Evolutionary conservation across 1,284 basidiomycete species (phyloP).

Genomic region (Fomitiporia mediterranea): DNA sequence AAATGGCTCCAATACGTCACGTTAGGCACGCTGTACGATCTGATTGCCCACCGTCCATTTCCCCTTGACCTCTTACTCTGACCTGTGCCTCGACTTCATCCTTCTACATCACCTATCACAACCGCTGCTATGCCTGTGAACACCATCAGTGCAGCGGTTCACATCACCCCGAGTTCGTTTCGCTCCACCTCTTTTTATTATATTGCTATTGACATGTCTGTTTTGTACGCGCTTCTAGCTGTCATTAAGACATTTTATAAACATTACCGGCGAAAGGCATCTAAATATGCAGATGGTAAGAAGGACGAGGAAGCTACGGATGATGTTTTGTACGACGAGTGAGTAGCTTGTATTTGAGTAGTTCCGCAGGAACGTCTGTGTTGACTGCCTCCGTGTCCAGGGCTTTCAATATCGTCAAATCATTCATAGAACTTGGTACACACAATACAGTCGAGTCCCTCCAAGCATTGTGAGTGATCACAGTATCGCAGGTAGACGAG

Average conservation of each 20-base stretch:
- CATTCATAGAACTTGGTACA: constrained; percentile 57
- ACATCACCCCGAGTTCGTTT: constrained; percentile 46
- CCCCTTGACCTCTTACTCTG: neutral
- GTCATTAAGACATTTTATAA: constrained; percentile 56
- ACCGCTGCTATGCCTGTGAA: constrained; percentile 44
- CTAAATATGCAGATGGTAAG: constrained; percentile 36
- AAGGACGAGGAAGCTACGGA: constrained; percentile 42
- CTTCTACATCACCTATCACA: neutral
- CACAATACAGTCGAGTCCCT: constrained; percentile 57
- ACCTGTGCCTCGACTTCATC: neutral
- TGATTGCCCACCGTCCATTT: neutral
- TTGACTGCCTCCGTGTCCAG: constrained; percentile 27
- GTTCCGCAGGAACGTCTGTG: neutral
- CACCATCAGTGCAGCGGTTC: constrained; percentile 46
- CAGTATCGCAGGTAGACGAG: no score
- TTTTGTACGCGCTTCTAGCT: constrained; percentile 25
- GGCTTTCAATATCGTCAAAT: constrained; percentile 64
- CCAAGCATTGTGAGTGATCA: constrained; percentile 50
- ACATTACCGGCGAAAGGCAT: constrained; percentile 48
- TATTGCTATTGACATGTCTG: neutral
- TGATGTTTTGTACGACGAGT: constrained; percentile 62
- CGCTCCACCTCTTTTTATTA: constrained; percentile 21
- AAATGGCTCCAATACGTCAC: neutral
- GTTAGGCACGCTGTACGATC: neutral
- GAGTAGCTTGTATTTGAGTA: constrained; percentile 24